phyloP scores from a whole-genome alignment of 495 filamentous ascomycete species.

The Clohesyomyces aquaticus region DNA sequence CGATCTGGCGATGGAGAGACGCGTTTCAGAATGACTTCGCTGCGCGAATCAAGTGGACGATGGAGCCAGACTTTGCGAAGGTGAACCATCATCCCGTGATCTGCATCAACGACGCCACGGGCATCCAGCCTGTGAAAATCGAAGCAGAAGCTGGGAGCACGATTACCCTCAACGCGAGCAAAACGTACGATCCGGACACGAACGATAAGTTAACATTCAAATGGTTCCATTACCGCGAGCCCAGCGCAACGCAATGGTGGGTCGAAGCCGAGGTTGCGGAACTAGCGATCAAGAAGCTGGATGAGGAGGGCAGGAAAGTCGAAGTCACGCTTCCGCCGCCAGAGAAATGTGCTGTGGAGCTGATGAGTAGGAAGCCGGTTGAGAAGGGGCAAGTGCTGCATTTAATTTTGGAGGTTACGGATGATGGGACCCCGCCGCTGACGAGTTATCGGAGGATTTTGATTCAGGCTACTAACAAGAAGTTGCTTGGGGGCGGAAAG shows the following conservation, averaged over 20 bases:
- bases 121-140: constrained; percentile 45
- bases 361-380: constrained; percentile 39
- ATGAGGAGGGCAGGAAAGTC: constrained; percentile 38
- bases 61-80: constrained; percentile 39
- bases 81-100: constrained; percentile 54
- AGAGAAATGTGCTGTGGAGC: constrained; percentile 47
- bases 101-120: constrained; percentile 47
- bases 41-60: constrained; percentile 55
- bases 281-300: constrained; percentile 44
- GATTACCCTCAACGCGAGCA: constrained; percentile 50
- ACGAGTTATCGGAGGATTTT: constrained; percentile 51
- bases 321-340: constrained; percentile 47
- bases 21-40: constrained; percentile 57
- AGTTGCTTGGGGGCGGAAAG: constrained; percentile 25
- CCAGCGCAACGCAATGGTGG: constrained; percentile 51
- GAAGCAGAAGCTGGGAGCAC: constrained; percentile 46
- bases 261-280: constrained; percentile 48
- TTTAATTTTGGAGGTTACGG: constrained; percentile 51
- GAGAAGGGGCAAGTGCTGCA: constrained; percentile 47
- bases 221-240: constrained; percentile 56
- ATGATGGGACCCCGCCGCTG: constrained; percentile 46
- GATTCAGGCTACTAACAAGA: constrained; percentile 46
- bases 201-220: constrained; percentile 48
- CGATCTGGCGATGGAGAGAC: constrained; percentile 57
- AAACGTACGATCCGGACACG: constrained; percentile 52